Evolutionary conservation across 352 stramenopile species (phyloP).

Genomic region (Globisporangium splendens): DNA sequence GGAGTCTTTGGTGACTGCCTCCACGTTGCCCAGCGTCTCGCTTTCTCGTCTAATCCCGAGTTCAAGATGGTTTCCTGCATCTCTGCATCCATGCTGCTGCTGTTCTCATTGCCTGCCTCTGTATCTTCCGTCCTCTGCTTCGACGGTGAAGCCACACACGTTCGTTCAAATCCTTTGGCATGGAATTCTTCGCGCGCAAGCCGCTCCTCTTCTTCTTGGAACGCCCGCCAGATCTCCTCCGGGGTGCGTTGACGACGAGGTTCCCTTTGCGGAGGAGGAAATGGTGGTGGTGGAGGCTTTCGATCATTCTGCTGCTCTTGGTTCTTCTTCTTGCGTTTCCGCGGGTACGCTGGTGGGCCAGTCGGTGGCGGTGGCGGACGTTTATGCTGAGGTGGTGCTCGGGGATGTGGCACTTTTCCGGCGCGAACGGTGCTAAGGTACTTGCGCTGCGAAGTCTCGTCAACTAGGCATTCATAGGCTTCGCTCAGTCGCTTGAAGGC

Average conservation of each 20-base stretch:
- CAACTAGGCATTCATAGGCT: conserved; percentile 70
- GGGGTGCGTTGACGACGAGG: conserved; percentile 35
- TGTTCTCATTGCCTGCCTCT: neutral
- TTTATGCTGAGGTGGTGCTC: neutral
- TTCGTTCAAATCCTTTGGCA: conserved; percentile 57
- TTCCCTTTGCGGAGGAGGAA: neutral
- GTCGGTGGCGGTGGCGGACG: conserved; percentile 3
- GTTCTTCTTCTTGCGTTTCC: conserved; percentile 15
- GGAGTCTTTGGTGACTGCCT: conserved; percentile 12
- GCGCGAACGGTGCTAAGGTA: conserved; percentile 35
- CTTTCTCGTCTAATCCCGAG: conserved; percentile 35
- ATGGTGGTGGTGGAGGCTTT: neutral
- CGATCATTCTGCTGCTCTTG: conserved; percentile 7
- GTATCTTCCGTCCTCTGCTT: neutral
- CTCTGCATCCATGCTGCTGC: conserved; percentile 1
- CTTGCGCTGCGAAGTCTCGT: conserved; percentile 39
- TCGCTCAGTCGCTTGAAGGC: conserved; percentile 78
- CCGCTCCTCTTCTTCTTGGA: conserved; percentile 71
- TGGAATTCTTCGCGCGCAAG: conserved; percentile 53
- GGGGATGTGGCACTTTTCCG: neutral
- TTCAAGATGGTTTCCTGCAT: conserved; percentile 32
- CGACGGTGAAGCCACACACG: conserved; percentile 25
- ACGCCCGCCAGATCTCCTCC: conserved; percentile 67
- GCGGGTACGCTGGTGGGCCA: conserved; percentile 12
- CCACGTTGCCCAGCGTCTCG: conserved; percentile 36